Evolutionary conservation across 1,139 yeast species (phyloP), one percentile per base, ranked within the genome.

Genomic region (Candida sanyaensis): DNA sequence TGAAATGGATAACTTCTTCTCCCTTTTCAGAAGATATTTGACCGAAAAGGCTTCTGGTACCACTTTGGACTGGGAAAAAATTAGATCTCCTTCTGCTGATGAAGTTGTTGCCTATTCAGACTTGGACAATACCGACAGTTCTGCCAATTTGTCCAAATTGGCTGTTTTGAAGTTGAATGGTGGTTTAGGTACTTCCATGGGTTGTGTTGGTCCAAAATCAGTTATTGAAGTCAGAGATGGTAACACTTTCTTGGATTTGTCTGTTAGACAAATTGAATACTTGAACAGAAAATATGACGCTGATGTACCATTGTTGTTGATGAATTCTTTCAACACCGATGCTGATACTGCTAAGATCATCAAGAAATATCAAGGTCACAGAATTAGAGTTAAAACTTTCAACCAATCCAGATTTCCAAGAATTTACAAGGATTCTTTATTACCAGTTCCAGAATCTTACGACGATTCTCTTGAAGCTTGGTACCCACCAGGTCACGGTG

Each of bases 401-500:
- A 95, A 93, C 78, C 99, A 93, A 77, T 91, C 97, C 30, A 84
- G 96, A 62, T 93, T 85, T 78, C 99, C 99, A 59, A 85, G 99
- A 73, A 92, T 93, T 55, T 88, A 81, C 75, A 90, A 88, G 75
- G 99, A 93, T 70, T 90, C 98, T 28, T 75, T 91, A 59, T 80
- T 93, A 65, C 99, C 99, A 32, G 97, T 93, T 39, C 98, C 99
- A 50, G 81, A 88, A 57, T 66, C 80, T 41, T 80, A 70, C 55
- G 84, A 87, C 52, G 97, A 91, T 64, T 77, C 81, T 39, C 79
- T 88, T 61, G 96, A 89, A 63, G 72, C 84, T 45, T 93, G 99
- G 99, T 95, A 93, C 69, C 99, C 99, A 46, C 99, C 99, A 26
- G 99, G 99, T 46, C 99, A 93, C 70, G 99, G 99, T 72, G 99